Conservation (phyloP, 495 filamentous ascomycete species). For the Aspergillus coremiiformis region DNA sequence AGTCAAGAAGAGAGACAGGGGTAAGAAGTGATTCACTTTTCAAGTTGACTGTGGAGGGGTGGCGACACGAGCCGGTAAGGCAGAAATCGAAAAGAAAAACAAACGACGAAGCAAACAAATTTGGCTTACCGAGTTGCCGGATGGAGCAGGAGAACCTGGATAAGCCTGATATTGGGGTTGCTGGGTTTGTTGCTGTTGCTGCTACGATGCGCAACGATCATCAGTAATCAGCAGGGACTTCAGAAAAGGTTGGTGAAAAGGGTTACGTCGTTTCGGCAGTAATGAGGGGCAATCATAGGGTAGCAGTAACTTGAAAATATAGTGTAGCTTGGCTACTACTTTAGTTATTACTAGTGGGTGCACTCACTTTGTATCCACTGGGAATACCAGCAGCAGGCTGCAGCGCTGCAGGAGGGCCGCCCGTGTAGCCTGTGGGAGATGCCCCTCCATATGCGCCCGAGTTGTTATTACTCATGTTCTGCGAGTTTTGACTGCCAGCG, state of each 20-base stretch:
- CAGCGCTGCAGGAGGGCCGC: slow-evolving; percentile 34
- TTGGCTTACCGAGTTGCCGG: slow-evolving; percentile 37
- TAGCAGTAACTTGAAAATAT: neutral
- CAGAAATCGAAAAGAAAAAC: slow-evolving; percentile 7
- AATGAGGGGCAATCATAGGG: slow-evolving; percentile 1
- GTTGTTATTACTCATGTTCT: slow-evolving; percentile 14
- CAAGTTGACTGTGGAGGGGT: neutral
- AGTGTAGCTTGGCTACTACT: neutral
- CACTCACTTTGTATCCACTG: slow-evolving; percentile 35
- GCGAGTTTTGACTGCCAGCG: slow-evolving; percentile 28
- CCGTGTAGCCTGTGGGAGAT: slow-evolving; percentile 37
- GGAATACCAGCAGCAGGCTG: slow-evolving; percentile 18
- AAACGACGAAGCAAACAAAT: slow-evolving; percentile 13
- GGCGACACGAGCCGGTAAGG: slow-evolving; percentile 3
- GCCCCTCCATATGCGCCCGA: slow-evolving; percentile 31
- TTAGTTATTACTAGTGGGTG: slow-evolving; percentile 7
- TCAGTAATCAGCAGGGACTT: neutral
- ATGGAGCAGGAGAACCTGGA: slow-evolving; percentile 28
- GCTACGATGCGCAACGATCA: slow-evolving; percentile 1
- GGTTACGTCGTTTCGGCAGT: neutral
- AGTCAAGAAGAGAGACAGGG: slow-evolving; percentile 4
- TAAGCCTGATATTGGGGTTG: slow-evolving; percentile 38
- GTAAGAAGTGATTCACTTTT: slow-evolving; percentile 1
- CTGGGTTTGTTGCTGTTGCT: slow-evolving; percentile 6
- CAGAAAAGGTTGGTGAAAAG: slow-evolving; percentile 3